Evolutionary conservation across 1,284 basidiomycete species (phyloP), one percentile per base, ranked within the genome.

Genomic region (Ustilago vetiveriae): DNA sequence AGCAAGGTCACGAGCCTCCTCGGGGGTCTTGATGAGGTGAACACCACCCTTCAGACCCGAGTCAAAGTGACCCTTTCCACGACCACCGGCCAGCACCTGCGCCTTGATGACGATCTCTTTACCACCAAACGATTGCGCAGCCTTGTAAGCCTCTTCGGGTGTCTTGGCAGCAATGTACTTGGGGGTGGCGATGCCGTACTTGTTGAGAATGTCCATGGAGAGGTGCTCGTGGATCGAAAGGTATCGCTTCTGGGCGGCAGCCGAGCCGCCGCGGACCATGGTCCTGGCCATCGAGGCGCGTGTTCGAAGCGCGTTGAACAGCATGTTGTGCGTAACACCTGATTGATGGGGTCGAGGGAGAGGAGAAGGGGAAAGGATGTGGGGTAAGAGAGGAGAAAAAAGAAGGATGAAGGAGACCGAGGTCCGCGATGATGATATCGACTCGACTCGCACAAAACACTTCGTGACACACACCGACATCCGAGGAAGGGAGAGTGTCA

Each of bases 211-310:
- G 77, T 90, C 89, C 84, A 98, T 91, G 50, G 94, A 96, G 83
- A 98, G 93, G 85, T 98, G 93, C 86, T 99, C 95, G 85, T 99
- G 95, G 81, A 99, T 95, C 42, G 93, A 96, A 79, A 98, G 88
- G 84, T 90, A 91, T 77, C 95, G 92, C 85, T 87, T 92, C 87
- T 95, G 93, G 8, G 63, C 63, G 22, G 63, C 64, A 23, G 58
- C 62, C 19, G 58, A 47, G 23, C 60, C 65, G 35, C 59, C 52
- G 4, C 73, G 69, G 45, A 75, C 63, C 44, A 74, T 53, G 53
- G 72, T 59, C 29, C 60, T 50, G 33, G 75, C 74, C 54, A 70
- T 53, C 21, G 71, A 49, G 50, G 72, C 72, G 50, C 70, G 67
- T 40, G 71, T 68, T 24, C 74, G 75, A 35, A 78, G 68, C 26